These are phyloP conservation scores for Schizothecium vesticola DNA, from an alignment of 495 filamentous ascomycete species.

Conservation along the genomic window DNA sequence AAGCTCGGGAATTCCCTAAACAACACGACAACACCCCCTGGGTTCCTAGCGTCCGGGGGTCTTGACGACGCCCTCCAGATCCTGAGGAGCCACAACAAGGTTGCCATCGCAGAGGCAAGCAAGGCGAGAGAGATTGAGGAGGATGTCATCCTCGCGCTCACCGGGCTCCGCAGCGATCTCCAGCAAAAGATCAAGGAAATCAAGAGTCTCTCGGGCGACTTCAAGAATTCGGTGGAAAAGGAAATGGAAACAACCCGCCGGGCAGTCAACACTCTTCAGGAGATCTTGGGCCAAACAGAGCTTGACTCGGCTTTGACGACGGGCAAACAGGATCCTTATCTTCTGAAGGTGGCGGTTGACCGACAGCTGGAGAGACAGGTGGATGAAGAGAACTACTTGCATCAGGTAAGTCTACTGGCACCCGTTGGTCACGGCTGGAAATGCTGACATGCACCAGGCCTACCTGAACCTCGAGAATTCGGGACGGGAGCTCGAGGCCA, in stretches of 20 bases:
- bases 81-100: slow-evolving; percentile 75
- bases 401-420: slow-evolving; percentile 55
- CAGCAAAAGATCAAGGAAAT: slow-evolving; percentile 98
- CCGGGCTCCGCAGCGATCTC: slow-evolving; percentile 78
- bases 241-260: slow-evolving; percentile 66
- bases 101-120: slow-evolving; percentile 72
- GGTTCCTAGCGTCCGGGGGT: slow-evolving; percentile 72
- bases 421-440: slow-evolving; percentile 12
- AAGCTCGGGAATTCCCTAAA: slow-evolving; percentile 81
- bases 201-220: slow-evolving; percentile 83
- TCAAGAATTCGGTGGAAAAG: slow-evolving; percentile 83
- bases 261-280: slow-evolving; percentile 72
- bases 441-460: slow-evolving; percentile 49
- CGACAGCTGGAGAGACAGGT: slow-evolving; percentile 85
- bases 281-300: slow-evolving; percentile 71
- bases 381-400: slow-evolving; percentile 95
- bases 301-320: slow-evolving; percentile 65
- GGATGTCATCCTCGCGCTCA: slow-evolving; percentile 83
- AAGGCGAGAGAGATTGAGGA: slow-evolving; percentile 86
- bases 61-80: slow-evolving; percentile 80
- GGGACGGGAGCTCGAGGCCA: slow-evolving; percentile 88
- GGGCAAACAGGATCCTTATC: slow-evolving; percentile 87
- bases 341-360: slow-evolving; percentile 78
- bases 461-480: slow-evolving; percentile 93
- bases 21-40: slow-evolving; percentile 64